Conservation (phyloP, 805 yeast genomes). For the Candida coquimbonensis region DNA sequence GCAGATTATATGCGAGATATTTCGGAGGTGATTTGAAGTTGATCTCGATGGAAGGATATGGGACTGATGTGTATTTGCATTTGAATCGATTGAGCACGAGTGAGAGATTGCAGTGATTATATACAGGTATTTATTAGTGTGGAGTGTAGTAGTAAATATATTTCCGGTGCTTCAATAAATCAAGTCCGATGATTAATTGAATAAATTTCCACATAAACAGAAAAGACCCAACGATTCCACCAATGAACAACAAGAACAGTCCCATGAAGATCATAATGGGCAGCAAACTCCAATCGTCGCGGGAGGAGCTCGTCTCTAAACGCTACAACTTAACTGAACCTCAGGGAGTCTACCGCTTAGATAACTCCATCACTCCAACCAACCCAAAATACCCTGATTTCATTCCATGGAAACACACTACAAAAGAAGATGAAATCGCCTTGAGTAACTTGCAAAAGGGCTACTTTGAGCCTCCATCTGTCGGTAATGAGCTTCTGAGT, state of each 20-base stretch:
- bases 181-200: too few species aligned
- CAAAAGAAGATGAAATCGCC: slow-evolving; percentile 47
- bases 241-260: not conserved
- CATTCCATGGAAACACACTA: slow-evolving; percentile 58
- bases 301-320: slow-evolving; percentile 23
- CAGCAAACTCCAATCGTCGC: slow-evolving; percentile 6
- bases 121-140: not conserved
- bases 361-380: slow-evolving; percentile 12
- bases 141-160: too few species aligned
- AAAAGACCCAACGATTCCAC: not conserved
- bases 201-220: too few species aligned
- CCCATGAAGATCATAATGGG: not conserved
- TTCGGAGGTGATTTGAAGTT: slow-evolving; percentile 87
- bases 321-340: slow-evolving; percentile 29
- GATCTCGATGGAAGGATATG: slow-evolving; percentile 90
- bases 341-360: slow-evolving; percentile 27
- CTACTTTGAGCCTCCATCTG: slow-evolving; percentile 54
- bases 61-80: slow-evolving; percentile 87
- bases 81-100: slow-evolving; percentile 70
- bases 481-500: slow-evolving; percentile 60
- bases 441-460: slow-evolving; percentile 63
- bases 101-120: slow-evolving; percentile 12
- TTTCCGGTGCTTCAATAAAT: too few species aligned
- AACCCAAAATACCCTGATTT: slow-evolving; percentile 56
- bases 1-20: slow-evolving; percentile 79